Percentiles rank a stretch among this genome's conserved stretches.
These are phyloP conservation scores for Turritis glabra DNA, from an alignment of 345 rosid genomes.

Conservation along the genomic window DNA sequence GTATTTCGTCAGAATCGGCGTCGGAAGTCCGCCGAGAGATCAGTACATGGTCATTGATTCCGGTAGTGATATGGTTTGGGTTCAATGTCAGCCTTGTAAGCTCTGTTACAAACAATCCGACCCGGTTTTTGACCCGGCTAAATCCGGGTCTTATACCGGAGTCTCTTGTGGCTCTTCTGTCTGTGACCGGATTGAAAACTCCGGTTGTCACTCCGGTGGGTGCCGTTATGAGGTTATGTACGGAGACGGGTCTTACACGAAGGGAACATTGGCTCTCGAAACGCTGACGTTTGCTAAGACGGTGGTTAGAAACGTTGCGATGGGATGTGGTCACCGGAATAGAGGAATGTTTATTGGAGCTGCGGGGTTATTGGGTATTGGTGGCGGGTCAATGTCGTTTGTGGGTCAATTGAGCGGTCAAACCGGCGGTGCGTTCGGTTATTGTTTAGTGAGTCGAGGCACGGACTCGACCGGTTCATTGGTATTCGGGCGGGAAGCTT, in stretches of 20 bases:
- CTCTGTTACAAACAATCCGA: conserved; percentile 89
- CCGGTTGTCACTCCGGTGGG: conserved; percentile 73
- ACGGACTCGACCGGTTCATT: conserved; percentile 66
- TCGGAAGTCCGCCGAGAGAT: conserved; percentile 82
- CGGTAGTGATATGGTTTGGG: conserved; percentile 98
- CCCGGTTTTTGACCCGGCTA: conserved; percentile 88
- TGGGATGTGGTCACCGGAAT: conserved; percentile 92
- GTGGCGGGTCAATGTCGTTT: conserved; percentile 88
- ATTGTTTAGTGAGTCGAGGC: conserved; percentile 83
- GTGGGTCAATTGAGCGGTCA: conserved; percentile 88
- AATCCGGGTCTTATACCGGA: conserved; percentile 67
- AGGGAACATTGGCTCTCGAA: conserved; percentile 83
- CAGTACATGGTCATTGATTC: conserved; percentile 94
- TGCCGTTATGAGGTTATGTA: conserved; percentile 89
- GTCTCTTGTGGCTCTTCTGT: conserved; percentile 80
- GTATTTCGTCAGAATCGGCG: conserved; percentile 86
- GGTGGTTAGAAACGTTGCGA: conserved; percentile 68
- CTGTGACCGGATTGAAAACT: conserved; percentile 71
- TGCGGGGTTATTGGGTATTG: conserved; percentile 86
- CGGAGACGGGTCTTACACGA: conserved; percentile 95
- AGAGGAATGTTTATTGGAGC: conserved; percentile 95
- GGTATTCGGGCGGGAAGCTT: conserved; percentile 73
- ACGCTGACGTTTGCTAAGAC: conserved; percentile 72
- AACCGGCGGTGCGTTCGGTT: conserved; percentile 87
- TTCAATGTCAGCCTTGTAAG: conserved; percentile 91